Base-by-base conservation (phyloP, 495 filamentous ascomycete species). In the Podospora australis region DNA sequence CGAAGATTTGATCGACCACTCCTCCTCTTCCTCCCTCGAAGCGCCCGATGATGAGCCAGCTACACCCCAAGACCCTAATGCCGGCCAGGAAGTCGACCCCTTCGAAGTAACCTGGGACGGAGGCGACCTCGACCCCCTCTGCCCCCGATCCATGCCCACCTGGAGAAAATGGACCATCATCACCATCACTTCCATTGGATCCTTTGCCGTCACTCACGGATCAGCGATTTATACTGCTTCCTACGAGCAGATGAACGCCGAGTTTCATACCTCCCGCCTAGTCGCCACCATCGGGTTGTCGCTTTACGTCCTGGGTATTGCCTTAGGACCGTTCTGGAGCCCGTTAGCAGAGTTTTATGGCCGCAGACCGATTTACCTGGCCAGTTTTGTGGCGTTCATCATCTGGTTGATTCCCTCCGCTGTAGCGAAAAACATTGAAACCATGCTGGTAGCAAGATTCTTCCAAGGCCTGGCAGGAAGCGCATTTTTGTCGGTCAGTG, bases 351-450 rank as follows among this genome's bases (percentile, higher is more conserved):
- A 95, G 73, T 97, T 97, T 62, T 95, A 90, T 62, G 92, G 92
- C 16, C 79, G 92, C 11, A 70, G 90, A 29, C 83, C 83, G 22
- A 87, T 96, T 51, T 97, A 96, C 56, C 72, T 96, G 22, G 59
- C 63, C 16, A 89, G 88, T 0, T 94, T 91, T 66, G 64, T 71
- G 0, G 75, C 85, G 51, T 96, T 92, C 65, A 56, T 91, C 44
- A 78, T 96, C 52, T 95, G 86, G 80, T 56, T 95, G 24, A 83
- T 97, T 42, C 92, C 92, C 7, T 88, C 84, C 52, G 91, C 92
- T 1, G 80, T 96, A 20, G 89, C 92, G 7, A 67, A 75, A 19
- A 95, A 96, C 56, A 84, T 90, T 19, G 60, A 79, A 53, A 95
- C 91, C 7, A 83, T 96, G 79, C 68, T 96, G 29, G 65, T 94